These are phyloP conservation scores for Cutaneotrichosporon sp. DNA, from an alignment of 1,284 basidiomycete species.

Conservation along the genomic window DNA sequence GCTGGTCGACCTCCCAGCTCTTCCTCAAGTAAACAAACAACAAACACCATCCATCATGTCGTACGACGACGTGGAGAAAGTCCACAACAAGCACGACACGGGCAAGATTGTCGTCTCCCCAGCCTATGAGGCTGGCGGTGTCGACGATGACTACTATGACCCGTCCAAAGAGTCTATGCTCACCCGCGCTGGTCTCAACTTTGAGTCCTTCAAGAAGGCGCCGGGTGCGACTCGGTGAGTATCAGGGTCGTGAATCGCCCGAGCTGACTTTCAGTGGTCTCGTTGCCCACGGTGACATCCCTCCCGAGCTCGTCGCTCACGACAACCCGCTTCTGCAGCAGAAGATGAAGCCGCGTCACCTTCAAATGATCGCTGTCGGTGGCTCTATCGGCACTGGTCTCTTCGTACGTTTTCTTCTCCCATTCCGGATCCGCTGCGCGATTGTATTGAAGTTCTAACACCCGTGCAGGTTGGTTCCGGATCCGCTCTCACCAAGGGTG, in stretches of 20 bases:
- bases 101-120: conserved; percentile 10
- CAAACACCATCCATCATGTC: conserved; percentile 6
- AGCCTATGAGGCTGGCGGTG: background rate
- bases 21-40: background rate
- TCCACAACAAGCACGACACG: conserved; percentile 5
- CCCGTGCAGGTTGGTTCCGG: conserved; percentile 48
- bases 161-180: conserved; percentile 43
- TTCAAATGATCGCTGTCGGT: conserved; percentile 50
- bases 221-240: conserved; percentile 44
- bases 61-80: conserved; percentile 8
- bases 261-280: conserved; percentile 28
- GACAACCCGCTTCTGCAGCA: conserved; percentile 47
- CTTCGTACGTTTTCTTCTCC: conserved; percentile 10
- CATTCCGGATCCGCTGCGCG: too few relatives aligned
- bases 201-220: conserved; percentile 50
- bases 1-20: background rate
- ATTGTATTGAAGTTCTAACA: background rate
- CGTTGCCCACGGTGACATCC: conserved; percentile 34
- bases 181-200: conserved; percentile 47
- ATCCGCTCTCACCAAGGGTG: conserved; percentile 49
- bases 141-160: conserved; percentile 39
- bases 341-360: conserved; percentile 47
- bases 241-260: too few relatives aligned
- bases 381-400: conserved; percentile 53
- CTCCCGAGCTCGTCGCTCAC: conserved; percentile 27